Conservation (phyloP, 2,329 filamentous ascomycete species). For the Hypoxylon sp. region DNA sequence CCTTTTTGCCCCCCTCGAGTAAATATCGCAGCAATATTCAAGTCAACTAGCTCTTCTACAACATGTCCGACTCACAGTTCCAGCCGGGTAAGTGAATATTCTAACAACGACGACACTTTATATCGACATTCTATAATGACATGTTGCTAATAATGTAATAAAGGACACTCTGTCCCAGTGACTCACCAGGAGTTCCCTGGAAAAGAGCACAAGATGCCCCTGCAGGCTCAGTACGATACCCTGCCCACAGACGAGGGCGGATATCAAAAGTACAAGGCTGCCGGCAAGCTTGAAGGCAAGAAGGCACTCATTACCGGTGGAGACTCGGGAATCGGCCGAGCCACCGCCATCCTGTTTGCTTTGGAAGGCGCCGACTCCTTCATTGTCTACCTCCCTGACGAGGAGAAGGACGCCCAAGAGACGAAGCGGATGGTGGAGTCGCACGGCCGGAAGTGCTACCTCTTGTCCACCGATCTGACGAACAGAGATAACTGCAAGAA, state of each 20-base stretch:
- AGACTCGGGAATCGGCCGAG: constrained; percentile 82
- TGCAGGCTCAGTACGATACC: constrained; percentile 72
- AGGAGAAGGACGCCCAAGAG: constrained; percentile 81
- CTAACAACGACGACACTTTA: neutral
- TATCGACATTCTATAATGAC: neutral
- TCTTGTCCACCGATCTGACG: constrained; percentile 74
- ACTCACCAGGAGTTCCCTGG: constrained; percentile 59
- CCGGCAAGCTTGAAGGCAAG: constrained; percentile 80
- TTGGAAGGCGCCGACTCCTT: constrained; percentile 83
- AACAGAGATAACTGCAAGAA: constrained; percentile 76
- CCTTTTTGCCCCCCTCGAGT: neutral
- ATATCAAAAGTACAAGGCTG: constrained; percentile 78
- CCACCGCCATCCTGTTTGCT: constrained; percentile 81
- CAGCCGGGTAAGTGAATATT: constrained; percentile 51
- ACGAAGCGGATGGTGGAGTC: constrained; percentile 79
- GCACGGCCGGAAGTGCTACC: constrained; percentile 74
- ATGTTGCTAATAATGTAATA: constrained; percentile 7
- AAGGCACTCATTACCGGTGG: constrained; percentile 85
- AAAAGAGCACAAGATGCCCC: constrained; percentile 63
- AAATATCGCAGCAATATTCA: neutral
- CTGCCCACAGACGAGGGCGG: constrained; percentile 77
- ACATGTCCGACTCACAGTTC: constrained; percentile 54
- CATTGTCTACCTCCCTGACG: constrained; percentile 80
- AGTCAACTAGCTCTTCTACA: neutral
- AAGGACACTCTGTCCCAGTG: constrained; percentile 58